Evolutionary conservation across 768 basidiomycete species (phyloP).

Genomic region (Termitomyces sp.): DNA sequence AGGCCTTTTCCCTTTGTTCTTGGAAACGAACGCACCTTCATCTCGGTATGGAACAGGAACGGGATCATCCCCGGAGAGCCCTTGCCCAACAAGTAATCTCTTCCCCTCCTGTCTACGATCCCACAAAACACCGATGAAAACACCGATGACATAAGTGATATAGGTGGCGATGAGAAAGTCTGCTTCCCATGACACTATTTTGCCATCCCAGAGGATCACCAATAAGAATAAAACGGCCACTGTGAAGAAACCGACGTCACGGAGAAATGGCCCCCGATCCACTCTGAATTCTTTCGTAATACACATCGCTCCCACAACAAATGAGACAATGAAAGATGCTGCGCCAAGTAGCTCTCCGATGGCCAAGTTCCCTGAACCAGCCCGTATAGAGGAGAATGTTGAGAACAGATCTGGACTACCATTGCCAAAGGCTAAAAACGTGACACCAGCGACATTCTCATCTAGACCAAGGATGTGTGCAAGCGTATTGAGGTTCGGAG

Average conservation of each 20-base stretch:
- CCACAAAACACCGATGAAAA: slow-evolving; percentile 78
- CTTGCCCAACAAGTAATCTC: slow-evolving; percentile 47
- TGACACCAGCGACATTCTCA: slow-evolving; percentile 94
- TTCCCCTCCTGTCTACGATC: slow-evolving; percentile 45
- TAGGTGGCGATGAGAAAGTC: slow-evolving; percentile 68
- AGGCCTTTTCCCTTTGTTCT: not conserved
- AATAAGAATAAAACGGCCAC: slow-evolving; percentile 73
- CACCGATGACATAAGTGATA: slow-evolving; percentile 66
- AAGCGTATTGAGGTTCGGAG: slow-evolving; percentile 90
- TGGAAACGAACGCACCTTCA: slow-evolving; percentile 38
- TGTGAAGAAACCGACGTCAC: slow-evolving; percentile 96
- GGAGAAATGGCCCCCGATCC: slow-evolving; percentile 70
- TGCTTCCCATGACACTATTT: slow-evolving; percentile 70
- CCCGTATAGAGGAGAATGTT: slow-evolving; percentile 89
- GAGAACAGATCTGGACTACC: slow-evolving; percentile 96
- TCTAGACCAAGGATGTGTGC: slow-evolving; percentile 80
- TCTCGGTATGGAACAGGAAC: slow-evolving; percentile 54
- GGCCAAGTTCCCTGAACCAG: slow-evolving; percentile 81
- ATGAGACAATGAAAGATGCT: slow-evolving; percentile 91
- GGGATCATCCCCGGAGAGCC: slow-evolving; percentile 50
- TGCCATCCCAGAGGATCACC: slow-evolving; percentile 69
- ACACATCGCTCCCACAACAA: slow-evolving; percentile 97
- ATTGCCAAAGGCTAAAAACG: slow-evolving; percentile 95
- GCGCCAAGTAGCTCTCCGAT: slow-evolving; percentile 95
- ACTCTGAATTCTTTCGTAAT: slow-evolving; percentile 94